Percentiles rank a stretch among this genome's conserved stretches.
These are phyloP conservation scores for Mycena leptocephala DNA, from an alignment of 768 basidiomycete genomes.

Conservation along the genomic window DNA sequence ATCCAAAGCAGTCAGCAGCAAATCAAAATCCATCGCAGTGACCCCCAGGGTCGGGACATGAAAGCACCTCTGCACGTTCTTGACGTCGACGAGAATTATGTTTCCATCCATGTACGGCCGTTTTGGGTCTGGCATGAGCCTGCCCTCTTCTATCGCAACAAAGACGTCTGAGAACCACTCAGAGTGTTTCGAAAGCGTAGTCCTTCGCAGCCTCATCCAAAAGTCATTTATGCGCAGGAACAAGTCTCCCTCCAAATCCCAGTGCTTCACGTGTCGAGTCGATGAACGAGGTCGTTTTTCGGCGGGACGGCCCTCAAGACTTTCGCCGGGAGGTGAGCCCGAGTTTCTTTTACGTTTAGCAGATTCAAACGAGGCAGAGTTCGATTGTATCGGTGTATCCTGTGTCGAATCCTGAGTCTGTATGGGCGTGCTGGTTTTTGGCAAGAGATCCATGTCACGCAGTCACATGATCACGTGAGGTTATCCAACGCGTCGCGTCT, in stretches of 20 bases:
- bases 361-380: background rate
- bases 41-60: slow-evolving; percentile 40
- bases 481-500: background rate
- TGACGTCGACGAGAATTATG: slow-evolving; percentile 35
- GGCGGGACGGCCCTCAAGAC: background rate
- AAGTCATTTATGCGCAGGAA: slow-evolving; percentile 51
- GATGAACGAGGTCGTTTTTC: slow-evolving; percentile 11
- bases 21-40: slow-evolving; percentile 50
- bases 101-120: slow-evolving; percentile 3
- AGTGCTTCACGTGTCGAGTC: slow-evolving; percentile 36
- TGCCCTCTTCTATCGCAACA: slow-evolving; percentile 18
- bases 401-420: too few relatives aligned
- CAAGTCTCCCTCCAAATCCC: slow-evolving; percentile 54
- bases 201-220: slow-evolving; percentile 54
- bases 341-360: slow-evolving; percentile 10
- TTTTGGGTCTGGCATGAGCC: slow-evolving; percentile 10
- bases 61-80: slow-evolving; percentile 39
- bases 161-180: slow-evolving; percentile 49
- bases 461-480: background rate
- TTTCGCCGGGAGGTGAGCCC: background rate
- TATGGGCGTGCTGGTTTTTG: background rate
- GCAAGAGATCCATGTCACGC: slow-evolving; percentile 12
- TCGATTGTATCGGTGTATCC: background rate
- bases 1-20: slow-evolving; percentile 50
- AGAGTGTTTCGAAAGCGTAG: slow-evolving; percentile 49